These are phyloP conservation scores for Hypoxylon sp. DNA, from an alignment of 2,329 filamentous ascomycete species.

Conservation along the genomic window DNA sequence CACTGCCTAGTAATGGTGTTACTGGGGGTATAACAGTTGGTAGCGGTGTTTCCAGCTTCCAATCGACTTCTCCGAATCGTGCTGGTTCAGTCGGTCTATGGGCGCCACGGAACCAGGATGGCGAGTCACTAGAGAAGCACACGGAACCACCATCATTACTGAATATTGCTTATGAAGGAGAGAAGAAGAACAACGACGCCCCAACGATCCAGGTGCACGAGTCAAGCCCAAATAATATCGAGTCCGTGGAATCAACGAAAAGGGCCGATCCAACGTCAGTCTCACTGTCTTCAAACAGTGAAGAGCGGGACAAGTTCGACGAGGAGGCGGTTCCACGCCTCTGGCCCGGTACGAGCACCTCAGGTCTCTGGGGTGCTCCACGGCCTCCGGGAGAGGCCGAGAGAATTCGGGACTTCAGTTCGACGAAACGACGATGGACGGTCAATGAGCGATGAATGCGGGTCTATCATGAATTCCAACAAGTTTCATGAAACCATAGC, in stretches of 20 bases:
- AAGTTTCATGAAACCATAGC: neutral
- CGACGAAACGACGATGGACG: conserved; percentile 52
- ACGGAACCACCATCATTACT: conserved; percentile 60
- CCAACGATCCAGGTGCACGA: conserved; percentile 18
- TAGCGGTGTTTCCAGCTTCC: conserved; percentile 51
- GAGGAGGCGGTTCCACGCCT: conserved; percentile 43
- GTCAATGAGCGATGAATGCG: conserved; percentile 50
- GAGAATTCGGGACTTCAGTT: conserved; percentile 49
- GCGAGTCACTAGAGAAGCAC: conserved; percentile 46
- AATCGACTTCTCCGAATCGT: conserved; percentile 53
- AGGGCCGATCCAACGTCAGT: conserved; percentile 7
- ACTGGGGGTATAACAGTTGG: conserved; percentile 59
- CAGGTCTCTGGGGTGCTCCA: conserved; percentile 51
- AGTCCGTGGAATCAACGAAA: neutral
- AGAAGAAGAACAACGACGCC: conserved; percentile 38
- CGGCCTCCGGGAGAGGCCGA: conserved; percentile 52
- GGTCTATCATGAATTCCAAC: neutral
- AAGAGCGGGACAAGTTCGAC: conserved; percentile 51
- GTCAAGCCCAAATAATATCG: conserved; percentile 2
- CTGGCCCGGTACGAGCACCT: conserved; percentile 49
- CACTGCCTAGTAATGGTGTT: conserved; percentile 50
- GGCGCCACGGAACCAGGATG: conserved; percentile 61
- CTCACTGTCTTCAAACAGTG: conserved; percentile 37
- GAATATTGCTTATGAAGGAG: conserved; percentile 63
- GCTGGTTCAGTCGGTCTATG: conserved; percentile 65